Percentiles rank a stretch among this genome's conserved stretches.
These are phyloP conservation scores for Pouteria glomerata DNA, from an alignment of 148 eudicot species.

Conservation along the genomic window DNA sequence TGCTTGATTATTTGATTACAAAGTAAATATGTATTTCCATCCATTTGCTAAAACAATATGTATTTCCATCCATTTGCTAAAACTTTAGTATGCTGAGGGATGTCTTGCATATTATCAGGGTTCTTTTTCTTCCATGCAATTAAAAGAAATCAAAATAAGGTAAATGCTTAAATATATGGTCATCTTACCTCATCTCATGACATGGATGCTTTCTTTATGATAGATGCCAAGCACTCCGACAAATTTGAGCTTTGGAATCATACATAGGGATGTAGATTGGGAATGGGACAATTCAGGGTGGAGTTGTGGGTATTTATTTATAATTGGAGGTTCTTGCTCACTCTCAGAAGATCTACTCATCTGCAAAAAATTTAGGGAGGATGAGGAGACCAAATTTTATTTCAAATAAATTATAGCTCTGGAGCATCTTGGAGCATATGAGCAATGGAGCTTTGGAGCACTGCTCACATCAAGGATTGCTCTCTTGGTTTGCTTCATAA, in stretches of 20 bases:
- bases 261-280: slow-evolving; percentile 87
- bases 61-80: background rate
- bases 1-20: background rate
- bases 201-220: slow-evolving; percentile 84
- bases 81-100: slow-evolving; percentile 3
- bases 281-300: slow-evolving; percentile 76
- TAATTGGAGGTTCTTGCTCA: slow-evolving; percentile 65
- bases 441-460: slow-evolving; percentile 92
- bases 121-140: slow-evolving; percentile 14
- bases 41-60: background rate
- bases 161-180: slow-evolving; percentile 39
- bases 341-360: slow-evolving; percentile 55
- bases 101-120: slow-evolving; percentile 11
- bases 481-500: slow-evolving; percentile 89
- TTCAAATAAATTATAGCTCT: slow-evolving; percentile 64
- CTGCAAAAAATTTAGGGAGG: slow-evolving; percentile 55
- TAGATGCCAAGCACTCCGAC: slow-evolving; percentile 98
- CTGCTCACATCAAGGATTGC: slow-evolving; percentile 84
- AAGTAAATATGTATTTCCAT: background rate
- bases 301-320: slow-evolving; percentile 59
- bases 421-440: slow-evolving; percentile 85
- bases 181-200: slow-evolving; percentile 59
- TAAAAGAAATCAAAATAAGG: slow-evolving; percentile 36
- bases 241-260: slow-evolving; percentile 93
- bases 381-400: slow-evolving; percentile 55